A percentile compares a stretch with the other conserved stretches of the same genome.
phyloP scores from a whole-genome alignment of 163 green algal genomes.

The Prototheca cutis region DNA sequence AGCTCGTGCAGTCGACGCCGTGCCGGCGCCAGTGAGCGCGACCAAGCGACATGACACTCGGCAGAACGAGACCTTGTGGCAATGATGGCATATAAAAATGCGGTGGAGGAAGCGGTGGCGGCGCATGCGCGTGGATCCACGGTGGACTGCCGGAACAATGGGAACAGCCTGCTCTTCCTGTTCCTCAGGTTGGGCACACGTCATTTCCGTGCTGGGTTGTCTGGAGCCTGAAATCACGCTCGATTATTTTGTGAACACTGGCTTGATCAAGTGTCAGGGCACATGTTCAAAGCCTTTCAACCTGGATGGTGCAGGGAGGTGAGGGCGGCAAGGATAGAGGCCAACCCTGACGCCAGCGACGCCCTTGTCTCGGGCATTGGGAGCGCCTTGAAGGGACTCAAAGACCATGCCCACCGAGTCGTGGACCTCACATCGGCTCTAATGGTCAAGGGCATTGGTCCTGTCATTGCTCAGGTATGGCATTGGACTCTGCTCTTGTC shows the following conservation, averaged over 20 bases:
- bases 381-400: slow-evolving; percentile 6
- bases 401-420: slow-evolving; percentile 5
- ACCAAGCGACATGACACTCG: no score
- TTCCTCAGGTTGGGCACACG: slow-evolving; percentile 25
- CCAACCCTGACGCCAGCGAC: neutral
- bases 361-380: slow-evolving; percentile 2
- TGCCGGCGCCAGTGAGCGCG: no score
- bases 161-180: slow-evolving; percentile 22
- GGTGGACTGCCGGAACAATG: neutral
- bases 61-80: no score
- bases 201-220: neutral
- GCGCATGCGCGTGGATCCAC: neutral
- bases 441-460: slow-evolving; percentile 16
- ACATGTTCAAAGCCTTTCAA: no score
- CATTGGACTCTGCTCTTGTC: no score
- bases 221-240: neutral
- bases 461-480: slow-evolving; percentile 11
- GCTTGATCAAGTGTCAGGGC: no score
- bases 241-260: neutral
- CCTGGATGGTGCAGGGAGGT: slow-evolving; percentile 4
- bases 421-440: slow-evolving; percentile 7
- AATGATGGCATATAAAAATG: neutral
- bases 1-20: no score
- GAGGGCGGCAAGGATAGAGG: neutral
- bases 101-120: neutral